Evolutionary conservation across 176 grass and related monocot genomes (phyloP).

Genomic region (Aegilops tauschii): DNA sequence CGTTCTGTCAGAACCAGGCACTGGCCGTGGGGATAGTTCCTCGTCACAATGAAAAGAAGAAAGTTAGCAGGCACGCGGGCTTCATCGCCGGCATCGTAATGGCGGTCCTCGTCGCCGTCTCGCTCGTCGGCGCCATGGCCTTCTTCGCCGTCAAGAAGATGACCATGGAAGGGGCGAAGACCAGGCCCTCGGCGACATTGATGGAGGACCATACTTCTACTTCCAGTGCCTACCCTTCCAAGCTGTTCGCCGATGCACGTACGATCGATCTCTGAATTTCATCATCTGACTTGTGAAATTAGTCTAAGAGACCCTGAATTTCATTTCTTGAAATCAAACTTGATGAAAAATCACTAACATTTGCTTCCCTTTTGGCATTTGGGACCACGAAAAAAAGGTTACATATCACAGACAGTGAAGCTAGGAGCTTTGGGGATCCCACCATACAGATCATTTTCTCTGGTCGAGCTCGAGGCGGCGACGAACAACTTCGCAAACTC

Average conservation of each 20-base stretch:
- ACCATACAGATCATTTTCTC: constrained; percentile 75
- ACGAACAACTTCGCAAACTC: constrained; percentile 93
- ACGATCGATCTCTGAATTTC: constrained; percentile 26
- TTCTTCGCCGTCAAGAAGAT: constrained; percentile 53
- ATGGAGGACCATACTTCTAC: constrained; percentile 59
- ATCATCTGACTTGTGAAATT: background rate
- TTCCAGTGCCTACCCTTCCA: constrained; percentile 61
- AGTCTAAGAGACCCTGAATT: background rate
- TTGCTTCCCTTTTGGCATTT: background rate
- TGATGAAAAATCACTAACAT: background rate
- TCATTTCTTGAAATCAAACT: background rate
- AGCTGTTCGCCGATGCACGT: constrained; percentile 86
- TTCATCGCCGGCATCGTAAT: constrained; percentile 38
- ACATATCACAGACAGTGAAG: constrained; percentile 81
- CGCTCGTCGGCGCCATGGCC: constrained; percentile 29
- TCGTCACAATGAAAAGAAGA: constrained; percentile 34
- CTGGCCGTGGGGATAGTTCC: constrained; percentile 79
- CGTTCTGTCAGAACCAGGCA: constrained; percentile 87
- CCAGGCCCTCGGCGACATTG: constrained; percentile 34
- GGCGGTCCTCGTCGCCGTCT: constrained; percentile 36
- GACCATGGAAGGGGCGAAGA: constrained; percentile 26
- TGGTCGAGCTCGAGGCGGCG: constrained; percentile 86
- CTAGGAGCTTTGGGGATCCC: constrained; percentile 85
- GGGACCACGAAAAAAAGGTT: constrained; percentile 44
- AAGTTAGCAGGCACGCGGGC: background rate